phyloP scores from a whole-genome alignment of 1,284 basidiomycete species.

The Trametes pubescens region DNA sequence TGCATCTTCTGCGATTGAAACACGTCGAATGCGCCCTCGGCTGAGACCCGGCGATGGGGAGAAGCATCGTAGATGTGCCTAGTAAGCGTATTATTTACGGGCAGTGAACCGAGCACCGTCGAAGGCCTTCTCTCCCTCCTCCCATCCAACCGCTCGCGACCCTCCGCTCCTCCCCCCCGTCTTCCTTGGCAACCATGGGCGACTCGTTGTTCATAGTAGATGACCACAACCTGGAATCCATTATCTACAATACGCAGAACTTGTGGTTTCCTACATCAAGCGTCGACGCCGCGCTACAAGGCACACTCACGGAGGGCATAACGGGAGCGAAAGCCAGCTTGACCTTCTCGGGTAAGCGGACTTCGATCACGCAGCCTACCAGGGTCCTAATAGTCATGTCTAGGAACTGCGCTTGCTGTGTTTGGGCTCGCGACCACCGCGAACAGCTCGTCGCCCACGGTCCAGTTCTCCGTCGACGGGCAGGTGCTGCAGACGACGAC shows the following conservation, averaged over 20 bases:
- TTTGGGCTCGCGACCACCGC: slow-evolving; percentile 15
- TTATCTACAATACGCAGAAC: slow-evolving; percentile 17
- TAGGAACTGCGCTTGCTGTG: slow-evolving; percentile 23
- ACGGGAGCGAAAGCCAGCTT: slow-evolving; percentile 20
- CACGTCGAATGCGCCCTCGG: not conserved
- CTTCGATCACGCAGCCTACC: not conserved
- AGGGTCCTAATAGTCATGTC: too few relatives aligned
- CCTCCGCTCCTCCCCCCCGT: not conserved
- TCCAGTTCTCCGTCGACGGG: slow-evolving; percentile 25
- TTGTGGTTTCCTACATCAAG: slow-evolving; percentile 2
- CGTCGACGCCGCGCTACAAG: slow-evolving; percentile 1
- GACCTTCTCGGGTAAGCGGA: slow-evolving; percentile 11
- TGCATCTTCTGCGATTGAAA: not conserved
- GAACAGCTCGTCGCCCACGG: slow-evolving; percentile 4
- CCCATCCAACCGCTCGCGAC: slow-evolving; percentile 1
- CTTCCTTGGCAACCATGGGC: slow-evolving; percentile 5
- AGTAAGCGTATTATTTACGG: not conserved
- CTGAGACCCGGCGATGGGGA: slow-evolving; percentile 6
- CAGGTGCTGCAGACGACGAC: slow-evolving; percentile 3
- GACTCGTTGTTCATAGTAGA: slow-evolving; percentile 16
- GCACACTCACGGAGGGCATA: slow-evolving; percentile 16
- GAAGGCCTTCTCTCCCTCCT: not conserved
- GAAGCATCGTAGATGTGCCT: not conserved
- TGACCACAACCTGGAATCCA: slow-evolving; percentile 17
- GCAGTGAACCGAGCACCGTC: not conserved